phyloP scores from a whole-genome alignment of 2,329 filamentous ascomycete species.

The Aspergillus sergii region DNA sequence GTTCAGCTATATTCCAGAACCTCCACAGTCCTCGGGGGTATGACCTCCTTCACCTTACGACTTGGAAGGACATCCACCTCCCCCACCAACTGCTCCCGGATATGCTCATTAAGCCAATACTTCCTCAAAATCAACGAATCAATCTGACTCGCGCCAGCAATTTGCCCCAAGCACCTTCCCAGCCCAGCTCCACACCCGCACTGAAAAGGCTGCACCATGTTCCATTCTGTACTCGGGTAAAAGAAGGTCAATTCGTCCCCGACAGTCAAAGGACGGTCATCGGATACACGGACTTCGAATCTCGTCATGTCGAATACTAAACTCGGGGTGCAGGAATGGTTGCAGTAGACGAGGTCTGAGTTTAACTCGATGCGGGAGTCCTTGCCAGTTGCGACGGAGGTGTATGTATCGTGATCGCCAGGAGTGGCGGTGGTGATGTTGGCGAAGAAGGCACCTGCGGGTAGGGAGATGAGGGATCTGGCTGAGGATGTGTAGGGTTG shows the following conservation, averaged over 20 bases:
- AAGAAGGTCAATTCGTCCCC: conserved; percentile 45
- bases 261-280: conserved; percentile 33
- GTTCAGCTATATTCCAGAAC: too few species aligned
- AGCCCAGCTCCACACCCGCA: conserved; percentile 33
- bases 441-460: conserved; percentile 3
- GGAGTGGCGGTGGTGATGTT: conserved; percentile 6
- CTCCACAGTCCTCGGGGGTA: too few species aligned
- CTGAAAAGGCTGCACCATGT: conserved; percentile 42
- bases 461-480: neutral
- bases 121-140: neutral
- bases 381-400: conserved; percentile 45
- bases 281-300: conserved; percentile 30
- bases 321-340: conserved; percentile 54
- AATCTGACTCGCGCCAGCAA: neutral
- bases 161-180: neutral
- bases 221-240: conserved; percentile 47
- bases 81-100: neutral
- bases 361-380: conserved; percentile 52
- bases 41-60: too few species aligned
- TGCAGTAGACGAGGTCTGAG: conserved; percentile 55
- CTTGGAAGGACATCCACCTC: neutral
- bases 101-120: conserved; percentile 5
- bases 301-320: conserved; percentile 51
- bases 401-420: conserved; percentile 34
- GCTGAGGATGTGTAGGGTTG: conserved; percentile 1